phyloP scores from a whole-genome alignment of 1,284 basidiomycete genomes.

The Fistulina hepatica region DNA sequence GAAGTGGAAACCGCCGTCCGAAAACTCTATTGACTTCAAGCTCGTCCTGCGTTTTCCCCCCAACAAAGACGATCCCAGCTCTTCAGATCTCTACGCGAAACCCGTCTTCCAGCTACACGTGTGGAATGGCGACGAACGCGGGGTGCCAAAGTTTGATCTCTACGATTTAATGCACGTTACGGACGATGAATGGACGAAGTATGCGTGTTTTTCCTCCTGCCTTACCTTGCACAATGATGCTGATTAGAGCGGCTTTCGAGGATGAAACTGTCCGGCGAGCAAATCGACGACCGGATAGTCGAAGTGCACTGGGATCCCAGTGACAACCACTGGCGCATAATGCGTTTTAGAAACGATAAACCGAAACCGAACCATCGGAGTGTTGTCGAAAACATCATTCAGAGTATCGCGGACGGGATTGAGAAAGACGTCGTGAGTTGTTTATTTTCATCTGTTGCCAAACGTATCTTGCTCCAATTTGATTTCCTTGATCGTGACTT shows the following conservation, averaged over 20 bases:
- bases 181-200: conserved; percentile 92
- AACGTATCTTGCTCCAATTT: conserved; percentile 5
- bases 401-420: conserved; percentile 84
- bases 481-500: conserved; percentile 3
- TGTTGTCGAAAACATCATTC: conserved; percentile 77
- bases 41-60: conserved; percentile 89
- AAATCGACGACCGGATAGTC: conserved; percentile 87
- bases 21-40: conserved; percentile 98
- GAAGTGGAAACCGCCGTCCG: conserved; percentile 98
- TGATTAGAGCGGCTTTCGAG: conserved; percentile 31
- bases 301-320: conserved; percentile 84
- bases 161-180: conserved; percentile 83
- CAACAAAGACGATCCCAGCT: conserved; percentile 32
- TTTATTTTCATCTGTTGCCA: conserved; percentile 1
- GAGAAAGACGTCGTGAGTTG: conserved; percentile 69
- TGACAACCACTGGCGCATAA: conserved; percentile 68
- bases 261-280: conserved; percentile 76
- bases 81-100: conserved; percentile 77
- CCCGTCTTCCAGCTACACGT: conserved; percentile 79
- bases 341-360: conserved; percentile 91
- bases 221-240: conserved; percentile 3
- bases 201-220: conserved; percentile 22
- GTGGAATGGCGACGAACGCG: conserved; percentile 62
- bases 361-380: conserved; percentile 76
- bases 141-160: conserved; percentile 57